These are phyloP conservation scores for Cercospora citrullina DNA, from an alignment of 2,329 filamentous ascomycete genomes.

Conservation along the genomic window DNA sequence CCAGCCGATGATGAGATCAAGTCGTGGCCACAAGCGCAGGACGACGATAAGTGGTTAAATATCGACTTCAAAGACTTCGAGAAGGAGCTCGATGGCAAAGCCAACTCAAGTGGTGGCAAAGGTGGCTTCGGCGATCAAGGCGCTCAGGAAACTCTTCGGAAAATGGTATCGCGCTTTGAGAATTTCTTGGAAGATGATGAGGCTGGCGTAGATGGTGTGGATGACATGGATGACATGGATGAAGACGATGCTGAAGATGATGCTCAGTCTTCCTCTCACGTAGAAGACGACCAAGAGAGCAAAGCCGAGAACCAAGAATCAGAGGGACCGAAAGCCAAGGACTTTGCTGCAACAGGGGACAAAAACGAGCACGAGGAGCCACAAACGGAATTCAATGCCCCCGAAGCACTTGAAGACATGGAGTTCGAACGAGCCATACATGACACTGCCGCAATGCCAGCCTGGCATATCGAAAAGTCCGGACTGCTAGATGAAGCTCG, in stretches of 20 bases:
- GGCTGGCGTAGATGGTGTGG: constrained; percentile 76
- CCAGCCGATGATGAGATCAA: constrained; percentile 73
- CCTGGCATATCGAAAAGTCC: constrained; percentile 39
- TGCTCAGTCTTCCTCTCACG: constrained; percentile 33
- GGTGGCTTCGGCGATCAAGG: constrained; percentile 61
- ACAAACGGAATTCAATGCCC: constrained; percentile 53
- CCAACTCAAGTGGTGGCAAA: constrained; percentile 18
- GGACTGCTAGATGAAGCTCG: constrained; percentile 40
- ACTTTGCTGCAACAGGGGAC: constrained; percentile 1
- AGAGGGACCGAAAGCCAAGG: neutral
- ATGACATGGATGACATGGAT: constrained; percentile 60
- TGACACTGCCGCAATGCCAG: constrained; percentile 78
- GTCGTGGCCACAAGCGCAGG: constrained; percentile 69
- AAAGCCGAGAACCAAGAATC: neutral
- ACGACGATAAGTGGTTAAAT: constrained; percentile 88
- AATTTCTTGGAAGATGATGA: constrained; percentile 83
- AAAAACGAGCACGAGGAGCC: constrained; percentile 47
- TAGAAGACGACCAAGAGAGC: neutral
- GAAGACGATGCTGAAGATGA: constrained; percentile 49
- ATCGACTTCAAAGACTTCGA: constrained; percentile 91
- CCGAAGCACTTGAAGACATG: constrained; percentile 76
- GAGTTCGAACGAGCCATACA: constrained; percentile 87
- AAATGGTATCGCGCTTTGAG: constrained; percentile 93
- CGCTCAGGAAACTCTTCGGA: constrained; percentile 74
- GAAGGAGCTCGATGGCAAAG: constrained; percentile 63